Evolutionary conservation across 116 monocot species (phyloP), one percentile per base, ranked within the genome.

Genomic region (Zostera marina): DNA sequence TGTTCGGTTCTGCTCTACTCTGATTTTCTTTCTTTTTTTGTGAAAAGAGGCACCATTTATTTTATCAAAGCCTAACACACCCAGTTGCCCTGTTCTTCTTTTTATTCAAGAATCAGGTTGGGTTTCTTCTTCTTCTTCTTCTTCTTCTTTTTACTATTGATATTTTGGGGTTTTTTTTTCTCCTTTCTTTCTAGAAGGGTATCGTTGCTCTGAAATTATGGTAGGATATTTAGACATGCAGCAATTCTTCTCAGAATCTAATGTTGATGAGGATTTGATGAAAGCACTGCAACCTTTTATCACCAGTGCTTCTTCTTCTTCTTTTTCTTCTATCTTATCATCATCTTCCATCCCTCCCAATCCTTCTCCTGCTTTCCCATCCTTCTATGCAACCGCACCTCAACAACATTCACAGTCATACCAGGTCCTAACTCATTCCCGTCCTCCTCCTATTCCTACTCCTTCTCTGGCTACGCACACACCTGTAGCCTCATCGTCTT

Each of bases 221-320:
- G 61, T 15, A 13, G 44, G 46, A 2, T 38, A 20, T 43, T 23
- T 26, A 25, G 61, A 61, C 47, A 54, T 13, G 14, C 16, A 32
- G 56, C 38, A 26, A 16, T 59, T 41, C 42, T 21, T 59, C 11
- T 22, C 59, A 22, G 59, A 42, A 21, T 21, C 59, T 21, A 59
- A 22, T 41, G 10, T 20, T 44, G 59, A 59, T 11, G 61, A 61
- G 23, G 61, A 61, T 19, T 46, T 61, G 23, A 11, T 61, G 61
- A 44, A 41, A 61, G 61, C 32, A 44, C 47, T 61, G 24, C 24
- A 47, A 47, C 44, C 61, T 47, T 61, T 61, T 47, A 61, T 47
- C 4, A n/a, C 44, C 22, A 47, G 59, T 59, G 11, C 15, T 59
- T 43, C 59, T 43, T 17, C 41, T 19, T 19, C 10, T 40, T 59